Evolutionary conservation across 2,329 filamentous ascomycete genomes (phyloP), one percentile per base, ranked within the genome.

Genomic region (Pseudocercospora macadamiae): DNA sequence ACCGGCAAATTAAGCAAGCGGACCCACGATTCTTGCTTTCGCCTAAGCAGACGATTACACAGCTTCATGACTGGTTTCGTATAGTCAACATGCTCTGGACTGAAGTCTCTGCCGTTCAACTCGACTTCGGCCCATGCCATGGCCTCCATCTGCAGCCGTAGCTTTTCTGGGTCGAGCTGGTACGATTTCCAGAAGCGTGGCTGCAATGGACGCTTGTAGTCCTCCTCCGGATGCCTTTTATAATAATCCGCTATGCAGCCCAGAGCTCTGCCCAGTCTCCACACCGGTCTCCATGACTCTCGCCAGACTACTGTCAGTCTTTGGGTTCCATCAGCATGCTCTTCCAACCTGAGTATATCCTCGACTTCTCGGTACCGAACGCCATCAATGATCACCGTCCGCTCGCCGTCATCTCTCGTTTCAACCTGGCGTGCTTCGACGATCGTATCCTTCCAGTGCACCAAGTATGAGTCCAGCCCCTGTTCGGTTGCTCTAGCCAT

Each of bases 211-310:
- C 19, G 26, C 1, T 16, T 5, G 6, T 8, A n/a, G 18, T 51
- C 34, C 18, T 47, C 26, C 6, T 57, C 55, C 12, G 37, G 48
- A 28, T 53, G 49, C 1, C 3, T 21, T 23, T 25, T 9, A n/a
- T 57, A 49, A n/a, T 21, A 57, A 4, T 28, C 55, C 2, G 48
- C 37, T 4, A 57, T 52, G 5, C 6, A 30, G 5, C 7, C 37
- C n/a, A 52, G 23, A 4, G 55, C 55, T 6, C 21, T 28, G 4
- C 55, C 18, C 6, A 57, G 19, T 4, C 19, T 12, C 55, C 55
- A 57, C n/a, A 57, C 55, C 7, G 48, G 23, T 26, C 49, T 42
- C 48, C 48, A 51, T n/a, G 34, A 52, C 5, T 57, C 48, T 9
- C 19, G 14, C 48, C 48, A 57, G 19, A 37, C 16, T 1, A 57